phyloP scores from a whole-genome alignment of 306 rosid genomes.

The Lablab purpureus region DNA sequence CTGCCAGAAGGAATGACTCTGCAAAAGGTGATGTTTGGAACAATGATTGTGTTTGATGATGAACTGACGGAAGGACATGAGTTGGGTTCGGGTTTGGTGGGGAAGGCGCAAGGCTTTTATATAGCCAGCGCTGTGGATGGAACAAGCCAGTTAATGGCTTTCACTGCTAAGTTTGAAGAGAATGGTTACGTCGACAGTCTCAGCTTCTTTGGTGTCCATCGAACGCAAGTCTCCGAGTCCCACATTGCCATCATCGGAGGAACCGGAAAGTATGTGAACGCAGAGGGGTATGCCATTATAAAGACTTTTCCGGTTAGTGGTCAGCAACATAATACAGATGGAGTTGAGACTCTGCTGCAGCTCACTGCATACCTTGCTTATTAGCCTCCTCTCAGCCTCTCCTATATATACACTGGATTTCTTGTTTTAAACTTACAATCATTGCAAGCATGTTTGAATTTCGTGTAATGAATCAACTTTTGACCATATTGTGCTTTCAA shows the following conservation, averaged over 20 bases:
- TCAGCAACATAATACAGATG: slow-evolving; percentile 70
- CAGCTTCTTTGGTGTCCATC: slow-evolving; percentile 81
- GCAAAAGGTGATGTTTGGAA: slow-evolving; percentile 78
- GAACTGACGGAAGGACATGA: slow-evolving; percentile 83
- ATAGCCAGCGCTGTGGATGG: slow-evolving; percentile 80
- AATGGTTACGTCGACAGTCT: slow-evolving; percentile 74
- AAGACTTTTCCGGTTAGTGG: slow-evolving; percentile 60
- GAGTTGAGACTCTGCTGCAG: slow-evolving; percentile 67
- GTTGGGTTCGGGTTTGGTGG: slow-evolving; percentile 73
- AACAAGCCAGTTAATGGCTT: slow-evolving; percentile 75
- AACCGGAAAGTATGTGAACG: slow-evolving; percentile 77
- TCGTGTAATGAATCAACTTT: neutral
- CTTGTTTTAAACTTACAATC: too few relatives aligned
- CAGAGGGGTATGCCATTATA: slow-evolving; percentile 67
- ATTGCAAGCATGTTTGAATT: neutral
- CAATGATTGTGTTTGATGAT: slow-evolving; percentile 80
- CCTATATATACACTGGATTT: too few relatives aligned
- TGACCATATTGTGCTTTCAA: neutral
- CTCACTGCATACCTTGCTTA: slow-evolving; percentile 65
- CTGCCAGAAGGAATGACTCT: slow-evolving; percentile 66
- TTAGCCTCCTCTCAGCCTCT: slow-evolving; percentile 11
- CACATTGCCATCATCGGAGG: slow-evolving; percentile 88
- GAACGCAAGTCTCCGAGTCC: slow-evolving; percentile 70
- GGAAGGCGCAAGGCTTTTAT: slow-evolving; percentile 88
- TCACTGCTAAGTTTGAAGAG: slow-evolving; percentile 76